Evolutionary conservation across 2,329 filamentous ascomycete species (phyloP), one percentile per base, ranked within the genome.

Genomic region (Colletotrichum spaethianum): DNA sequence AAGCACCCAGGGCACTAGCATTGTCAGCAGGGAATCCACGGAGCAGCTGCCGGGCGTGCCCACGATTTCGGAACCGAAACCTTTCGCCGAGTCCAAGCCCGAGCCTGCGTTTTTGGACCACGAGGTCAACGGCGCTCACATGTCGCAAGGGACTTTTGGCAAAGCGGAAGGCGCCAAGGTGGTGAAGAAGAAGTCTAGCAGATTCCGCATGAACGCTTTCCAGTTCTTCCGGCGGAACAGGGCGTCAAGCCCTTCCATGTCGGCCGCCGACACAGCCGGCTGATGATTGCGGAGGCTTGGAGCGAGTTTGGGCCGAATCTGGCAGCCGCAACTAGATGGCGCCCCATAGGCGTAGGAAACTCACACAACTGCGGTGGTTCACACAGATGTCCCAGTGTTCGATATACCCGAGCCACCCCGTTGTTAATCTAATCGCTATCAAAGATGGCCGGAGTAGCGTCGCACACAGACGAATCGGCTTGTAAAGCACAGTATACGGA

Each of bases 1-100:
- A 2, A 92, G 90, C 78, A 92, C 90, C 3, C 86, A 90, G 77
- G 90, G 90, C 48, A 92, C 90, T 23, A 92, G 90, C 79, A 89
- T 92, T 74, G 86, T 90, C 75, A 92, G 90, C 80, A 85, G 86
- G 66, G 88, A 90, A 53, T 90, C 89, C 9, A 77, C 86, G 65
- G 89, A 90, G 57, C 85, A 85, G 23, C 83, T 84, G 4, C 78
- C 81, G 46, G 85, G 84, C 74, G 81, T 86, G 26, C 85, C 84
- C 0, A 83, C 82, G 28, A 78, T 85, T 33, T 83, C 84, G 2
- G 81, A 81, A 4, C 80, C 83, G 64, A 81, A 83, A 46, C 74
- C 76, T 44, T 81, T 80, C 38, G 40, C 42, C 42, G 60, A 65
- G 36, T 23, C 40, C 36, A 73, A 67, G 38, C 31, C 59, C 1